Evolutionary conservation across 371 early-diverging fungal species (phyloP), one percentile per base, ranked within the genome.

Genomic region (Coemansia sp.): DNA sequence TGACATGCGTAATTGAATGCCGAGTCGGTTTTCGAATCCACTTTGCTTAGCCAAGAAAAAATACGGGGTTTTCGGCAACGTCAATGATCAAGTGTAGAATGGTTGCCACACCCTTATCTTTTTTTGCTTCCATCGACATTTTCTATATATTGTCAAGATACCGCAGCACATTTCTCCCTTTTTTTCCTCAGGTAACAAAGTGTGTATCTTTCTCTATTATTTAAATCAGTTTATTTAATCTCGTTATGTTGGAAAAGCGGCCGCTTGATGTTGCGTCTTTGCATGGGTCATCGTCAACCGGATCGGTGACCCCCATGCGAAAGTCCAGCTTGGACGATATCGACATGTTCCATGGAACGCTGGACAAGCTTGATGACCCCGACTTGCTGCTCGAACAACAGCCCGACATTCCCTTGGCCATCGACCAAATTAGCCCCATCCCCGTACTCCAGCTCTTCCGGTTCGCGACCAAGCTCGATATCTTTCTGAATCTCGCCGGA

Each of bases 401-500:
- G 20, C 16, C 45, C n/a, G 13, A 13, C 31, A 16, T 32, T 11
- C n/a, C 11, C 10, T 20, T 32, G 11, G 34, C 31, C 7, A 36
- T 52, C 5, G 62, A 62, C 6, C 13, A 54, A 34, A 35, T 55
- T 7, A 6, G 13, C 13, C 73, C 74, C 0, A 49, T 77, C 0
- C 30, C 76, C 1, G 43, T 79, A 4, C 20, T 49, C 48, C 36
- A 63, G 60, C 68, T 80, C 54, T 80, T 79, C 59, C 61, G 77
- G 14, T 81, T 76, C 51, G 73, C 80, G 2, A 76, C 72, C 48
- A 63, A 61, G 30, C 11, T 45, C 2, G 82, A 82, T 41, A 16
- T 43, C 3, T 4, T 78, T 14, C 51, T 82, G 5, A 57, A 57
- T 14, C 30, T 71, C 30, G 43, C 80, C 14, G 82, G 82, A 13